Percentiles rank a stretch among this genome's conserved stretches.
Conservation (phyloP, 495 filamentous ascomycete species). For the Aspergillus saccharolyticus region DNA sequence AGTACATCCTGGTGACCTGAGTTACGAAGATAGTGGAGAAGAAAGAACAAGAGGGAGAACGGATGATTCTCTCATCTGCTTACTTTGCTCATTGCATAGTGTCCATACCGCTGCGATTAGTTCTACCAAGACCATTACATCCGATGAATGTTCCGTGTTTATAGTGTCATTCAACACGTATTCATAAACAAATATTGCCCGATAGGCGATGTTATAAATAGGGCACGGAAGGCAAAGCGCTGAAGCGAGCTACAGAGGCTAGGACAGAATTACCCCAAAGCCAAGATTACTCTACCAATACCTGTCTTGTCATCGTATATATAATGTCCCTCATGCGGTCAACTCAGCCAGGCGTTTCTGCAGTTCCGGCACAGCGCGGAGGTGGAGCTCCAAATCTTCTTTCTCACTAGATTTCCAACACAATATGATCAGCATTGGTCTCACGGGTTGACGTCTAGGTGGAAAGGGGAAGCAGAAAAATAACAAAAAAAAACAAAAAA, state of each 20-base stretch:
- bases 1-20: neutral
- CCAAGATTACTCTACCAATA: too few species aligned
- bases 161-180: too few species aligned
- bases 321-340: conserved; percentile 19
- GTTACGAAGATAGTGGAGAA: neutral
- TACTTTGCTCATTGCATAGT: neutral
- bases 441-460: neutral
- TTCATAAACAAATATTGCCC: neutral
- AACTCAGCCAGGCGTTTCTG: conserved; percentile 81
- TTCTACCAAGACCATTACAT: neutral
- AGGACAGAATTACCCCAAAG: too few species aligned
- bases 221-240: neutral
- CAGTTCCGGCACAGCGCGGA: conserved; percentile 80
- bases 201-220: neutral
- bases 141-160: neutral
- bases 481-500: conserved; percentile 10
- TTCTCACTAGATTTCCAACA: conserved; percentile 63
- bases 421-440: neutral
- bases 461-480: too few species aligned
- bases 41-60: neutral
- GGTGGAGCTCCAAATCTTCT: conserved; percentile 82
- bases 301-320: too few species aligned
- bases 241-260: neutral
- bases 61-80: neutral
- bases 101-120: neutral